phyloP scores from a whole-genome alignment of 345 rosid genomes.

The Lepidium didymum region DNA sequence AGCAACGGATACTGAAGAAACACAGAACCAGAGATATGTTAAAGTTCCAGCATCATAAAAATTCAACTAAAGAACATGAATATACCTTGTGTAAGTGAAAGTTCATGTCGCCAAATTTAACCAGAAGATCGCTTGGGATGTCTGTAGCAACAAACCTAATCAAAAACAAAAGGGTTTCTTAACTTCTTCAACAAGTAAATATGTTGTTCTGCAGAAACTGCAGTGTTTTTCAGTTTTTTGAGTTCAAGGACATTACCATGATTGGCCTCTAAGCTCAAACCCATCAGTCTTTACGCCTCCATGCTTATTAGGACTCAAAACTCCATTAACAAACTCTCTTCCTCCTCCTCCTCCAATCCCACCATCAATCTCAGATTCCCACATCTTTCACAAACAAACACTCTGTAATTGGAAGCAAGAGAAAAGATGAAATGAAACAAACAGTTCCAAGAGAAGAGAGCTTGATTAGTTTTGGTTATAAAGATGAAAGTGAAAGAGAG shows the following conservation, averaged over 20 bases:
- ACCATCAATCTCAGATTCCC: constrained; percentile 84
- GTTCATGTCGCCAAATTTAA: constrained; percentile 62
- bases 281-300: constrained; percentile 74
- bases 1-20: constrained; percentile 72
- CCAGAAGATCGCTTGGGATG: constrained; percentile 79
- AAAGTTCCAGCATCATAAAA: not conserved
- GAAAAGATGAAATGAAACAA: constrained; percentile 9
- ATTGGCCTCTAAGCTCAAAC: constrained; percentile 75
- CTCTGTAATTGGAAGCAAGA: not conserved
- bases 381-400: constrained; percentile 37
- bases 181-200: constrained; percentile 14
- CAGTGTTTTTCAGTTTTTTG: not conserved
- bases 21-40: not conserved
- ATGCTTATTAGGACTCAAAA: constrained; percentile 53
- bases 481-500: constrained; percentile 8
- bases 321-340: constrained; percentile 70
- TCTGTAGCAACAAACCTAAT: constrained; percentile 88
- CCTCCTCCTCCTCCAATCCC: constrained; percentile 32
- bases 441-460: constrained; percentile 7
- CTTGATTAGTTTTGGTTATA: constrained; percentile 15
- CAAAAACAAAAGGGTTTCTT: not conserved
- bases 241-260: constrained; percentile 49
- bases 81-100: constrained; percentile 93
- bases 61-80: not conserved
- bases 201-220: not conserved